Evolutionary conservation across 768 basidiomycete species (phyloP).

Genomic region (Sutorius australiensis): DNA sequence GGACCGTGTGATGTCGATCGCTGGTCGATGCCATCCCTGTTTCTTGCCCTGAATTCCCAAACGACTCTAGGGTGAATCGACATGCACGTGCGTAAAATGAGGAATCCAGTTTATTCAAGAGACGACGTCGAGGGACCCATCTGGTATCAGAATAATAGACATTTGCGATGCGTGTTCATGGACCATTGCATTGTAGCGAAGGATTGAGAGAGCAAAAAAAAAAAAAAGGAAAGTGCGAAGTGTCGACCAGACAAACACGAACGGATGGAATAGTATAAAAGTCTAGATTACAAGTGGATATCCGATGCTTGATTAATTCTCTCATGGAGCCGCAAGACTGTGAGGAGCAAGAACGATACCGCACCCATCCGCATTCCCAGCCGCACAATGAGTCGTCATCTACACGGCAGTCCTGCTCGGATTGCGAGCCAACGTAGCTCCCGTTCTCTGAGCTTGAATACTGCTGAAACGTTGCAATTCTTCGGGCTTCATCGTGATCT

Average conservation of each 20-base stretch:
- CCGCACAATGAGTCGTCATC: slow-evolving; percentile 7
- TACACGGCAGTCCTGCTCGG: slow-evolving; percentile 60
- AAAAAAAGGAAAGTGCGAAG: slow-evolving; percentile 17
- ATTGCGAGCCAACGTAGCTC: slow-evolving; percentile 72
- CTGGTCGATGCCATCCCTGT: not conserved
- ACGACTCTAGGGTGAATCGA: not conserved
- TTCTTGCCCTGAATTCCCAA: not conserved
- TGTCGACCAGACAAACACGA: slow-evolving; percentile 14
- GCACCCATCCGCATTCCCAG: slow-evolving; percentile 18
- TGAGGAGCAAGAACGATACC: slow-evolving; percentile 21
- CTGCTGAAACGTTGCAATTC: slow-evolving; percentile 83
- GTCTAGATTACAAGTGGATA: slow-evolving; percentile 35
- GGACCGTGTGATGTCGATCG: slow-evolving; percentile 1
- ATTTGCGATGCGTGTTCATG: slow-evolving; percentile 18
- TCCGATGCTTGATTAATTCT: slow-evolving; percentile 26
- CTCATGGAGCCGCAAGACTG: slow-evolving; percentile 10
- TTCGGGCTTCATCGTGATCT: slow-evolving; percentile 76
- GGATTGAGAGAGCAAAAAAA: slow-evolving; percentile 9
- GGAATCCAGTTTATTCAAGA: slow-evolving; percentile 1
- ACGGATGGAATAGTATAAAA: slow-evolving; percentile 21
- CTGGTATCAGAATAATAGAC: slow-evolving; percentile 8
- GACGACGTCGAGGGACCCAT: not conserved
- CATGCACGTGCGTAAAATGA: slow-evolving; percentile 1
- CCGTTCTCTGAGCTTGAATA: slow-evolving; percentile 79
- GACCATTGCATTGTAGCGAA: slow-evolving; percentile 12